Percentiles rank a stretch among this genome's conserved stretches.
Evolutionary conservation across 495 filamentous ascomycete species (phyloP).

Genomic region (Ramalina intermedia): DNA sequence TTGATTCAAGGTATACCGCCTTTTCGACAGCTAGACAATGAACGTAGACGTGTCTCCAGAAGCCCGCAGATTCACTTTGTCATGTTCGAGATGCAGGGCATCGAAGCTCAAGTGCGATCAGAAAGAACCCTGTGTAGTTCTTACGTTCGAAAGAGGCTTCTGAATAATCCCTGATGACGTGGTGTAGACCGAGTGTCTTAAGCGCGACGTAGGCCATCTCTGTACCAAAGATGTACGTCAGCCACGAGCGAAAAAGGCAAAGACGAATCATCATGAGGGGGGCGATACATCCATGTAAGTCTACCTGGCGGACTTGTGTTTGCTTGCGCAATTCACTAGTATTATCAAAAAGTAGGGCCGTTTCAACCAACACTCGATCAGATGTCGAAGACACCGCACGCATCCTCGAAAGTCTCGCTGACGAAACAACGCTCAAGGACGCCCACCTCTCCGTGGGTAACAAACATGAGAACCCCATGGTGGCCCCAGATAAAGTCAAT

Average conservation of each 20-base stretch:
- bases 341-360: neutral
- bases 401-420: neutral
- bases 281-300: too few relatives aligned
- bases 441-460: neutral
- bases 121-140: conserved; percentile 19
- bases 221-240: conserved; percentile 17
- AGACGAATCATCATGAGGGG: too few relatives aligned
- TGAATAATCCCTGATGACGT: conserved; percentile 9
- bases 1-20: too few relatives aligned
- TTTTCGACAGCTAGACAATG: too few relatives aligned
- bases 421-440: neutral
- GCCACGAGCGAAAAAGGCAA: neutral
- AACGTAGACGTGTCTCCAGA: too few relatives aligned
- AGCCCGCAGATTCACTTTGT: conserved; percentile 11
- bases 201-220: conserved; percentile 15
- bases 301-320: neutral
- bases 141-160: neutral
- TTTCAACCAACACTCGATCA: neutral
- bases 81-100: conserved; percentile 18
- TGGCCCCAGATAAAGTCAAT: conserved; percentile 2
- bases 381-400: neutral
- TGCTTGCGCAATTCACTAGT: conserved; percentile 5
- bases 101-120: conserved; percentile 21
- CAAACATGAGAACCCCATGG: neutral
- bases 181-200: conserved; percentile 15